Conservation (phyloP, 495 filamentous ascomycete species). For the Penicillium turbatum region DNA sequence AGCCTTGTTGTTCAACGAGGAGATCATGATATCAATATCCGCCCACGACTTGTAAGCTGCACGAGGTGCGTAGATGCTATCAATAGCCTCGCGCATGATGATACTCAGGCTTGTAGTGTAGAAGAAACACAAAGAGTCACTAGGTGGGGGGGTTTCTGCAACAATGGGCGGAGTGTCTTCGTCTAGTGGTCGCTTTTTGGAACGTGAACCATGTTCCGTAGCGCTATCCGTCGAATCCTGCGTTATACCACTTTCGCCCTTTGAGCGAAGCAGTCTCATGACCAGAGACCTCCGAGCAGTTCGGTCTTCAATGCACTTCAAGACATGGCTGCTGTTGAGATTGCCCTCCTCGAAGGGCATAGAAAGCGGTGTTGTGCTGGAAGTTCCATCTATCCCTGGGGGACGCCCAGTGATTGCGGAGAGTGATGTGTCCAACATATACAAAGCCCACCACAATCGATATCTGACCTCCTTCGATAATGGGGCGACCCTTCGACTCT, state of each 20-base stretch:
- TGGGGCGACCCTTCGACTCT: slow-evolving; percentile 37
- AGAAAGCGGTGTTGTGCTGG: slow-evolving; percentile 49
- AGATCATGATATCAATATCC: slow-evolving; percentile 47
- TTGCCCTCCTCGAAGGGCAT: slow-evolving; percentile 47
- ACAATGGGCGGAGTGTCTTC: no score
- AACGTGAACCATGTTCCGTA: neutral
- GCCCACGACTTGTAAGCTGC: slow-evolving; percentile 46
- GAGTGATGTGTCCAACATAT: slow-evolving; percentile 49
- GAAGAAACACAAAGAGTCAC: slow-evolving; percentile 41
- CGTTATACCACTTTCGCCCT: neutral
- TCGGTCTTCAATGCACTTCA: neutral
- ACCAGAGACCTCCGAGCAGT: neutral
- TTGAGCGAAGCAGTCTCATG: no score
- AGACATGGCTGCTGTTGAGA: slow-evolving; percentile 7
- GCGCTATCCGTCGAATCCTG: neutral
- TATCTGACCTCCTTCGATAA: slow-evolving; percentile 37
- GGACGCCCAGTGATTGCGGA: slow-evolving; percentile 55
- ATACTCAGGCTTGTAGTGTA: slow-evolving; percentile 36
- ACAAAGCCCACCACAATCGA: slow-evolving; percentile 44
- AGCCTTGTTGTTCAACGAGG: slow-evolving; percentile 37
- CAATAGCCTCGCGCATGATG: slow-evolving; percentile 45
- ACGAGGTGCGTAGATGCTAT: slow-evolving; percentile 49
- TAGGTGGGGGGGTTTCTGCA: slow-evolving; percentile 13
- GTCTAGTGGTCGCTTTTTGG: no score
- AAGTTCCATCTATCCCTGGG: slow-evolving; percentile 43